These are phyloP conservation scores for Plasmodium coatneyi DNA, from an alignment of 169 alveolate genomes.

Conservation along the genomic window DNA sequence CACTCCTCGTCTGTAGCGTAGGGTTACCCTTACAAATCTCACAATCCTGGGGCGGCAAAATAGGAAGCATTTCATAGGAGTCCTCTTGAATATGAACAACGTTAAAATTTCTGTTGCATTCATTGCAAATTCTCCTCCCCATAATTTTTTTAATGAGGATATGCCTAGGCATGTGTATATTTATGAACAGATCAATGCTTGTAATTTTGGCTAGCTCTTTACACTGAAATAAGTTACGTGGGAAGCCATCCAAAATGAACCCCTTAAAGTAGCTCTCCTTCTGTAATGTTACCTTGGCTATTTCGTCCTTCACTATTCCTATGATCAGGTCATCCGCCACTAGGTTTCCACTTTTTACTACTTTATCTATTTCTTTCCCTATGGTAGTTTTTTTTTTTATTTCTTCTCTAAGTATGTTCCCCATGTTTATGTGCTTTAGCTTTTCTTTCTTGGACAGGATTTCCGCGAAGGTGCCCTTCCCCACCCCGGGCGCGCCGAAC, in stretches of 20 bases:
- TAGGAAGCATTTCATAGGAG: conserved; percentile 46
- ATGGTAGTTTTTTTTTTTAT: conserved; percentile 33
- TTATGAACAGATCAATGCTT: conserved; percentile 36
- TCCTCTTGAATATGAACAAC: conserved; percentile 22
- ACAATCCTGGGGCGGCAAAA: conserved; percentile 32
- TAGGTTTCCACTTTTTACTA: conserved; percentile 52
- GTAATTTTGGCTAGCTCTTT: conserved; percentile 32
- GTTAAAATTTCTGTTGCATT: conserved; percentile 27
- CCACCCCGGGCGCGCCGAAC: conserved; percentile 70
- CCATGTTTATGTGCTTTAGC: conserved; percentile 54
- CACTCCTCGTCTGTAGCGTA: conserved; percentile 23
- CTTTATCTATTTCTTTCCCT: conserved; percentile 30
- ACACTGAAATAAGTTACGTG: conserved; percentile 48
- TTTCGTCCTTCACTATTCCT: conserved; percentile 52
- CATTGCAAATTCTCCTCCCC: conserved; percentile 55
- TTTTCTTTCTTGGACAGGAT: conserved; percentile 54
- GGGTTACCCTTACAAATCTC: conserved; percentile 39
- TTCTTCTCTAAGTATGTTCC: conserved; percentile 50
- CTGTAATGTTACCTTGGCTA: background rate
- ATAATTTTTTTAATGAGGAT: conserved; percentile 28
- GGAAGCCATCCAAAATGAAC: conserved; percentile 65
- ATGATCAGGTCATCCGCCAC: conserved; percentile 14
- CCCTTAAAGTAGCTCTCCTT: conserved; percentile 14
- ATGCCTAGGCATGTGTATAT: conserved; percentile 33
- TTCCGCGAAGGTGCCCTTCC: conserved; percentile 70